Evolutionary conservation across 1,139 yeast genomes (phyloP).

Genomic region (Zygosaccharomyces sapae): DNA sequence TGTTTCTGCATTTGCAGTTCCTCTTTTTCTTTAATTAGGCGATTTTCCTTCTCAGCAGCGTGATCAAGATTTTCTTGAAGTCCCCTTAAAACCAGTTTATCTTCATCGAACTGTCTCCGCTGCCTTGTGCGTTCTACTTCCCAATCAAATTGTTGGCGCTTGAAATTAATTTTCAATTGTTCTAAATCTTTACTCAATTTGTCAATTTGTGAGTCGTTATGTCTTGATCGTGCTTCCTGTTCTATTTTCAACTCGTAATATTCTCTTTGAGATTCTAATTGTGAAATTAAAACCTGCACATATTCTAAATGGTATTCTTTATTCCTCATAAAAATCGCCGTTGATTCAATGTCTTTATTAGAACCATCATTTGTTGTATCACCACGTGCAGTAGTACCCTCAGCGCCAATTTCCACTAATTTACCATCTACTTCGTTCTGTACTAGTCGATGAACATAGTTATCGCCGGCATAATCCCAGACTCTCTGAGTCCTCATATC

Average conservation of each 20-base stretch:
- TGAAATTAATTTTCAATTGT: constrained; percentile 24
- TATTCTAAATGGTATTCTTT: constrained; percentile 68
- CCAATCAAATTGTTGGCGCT: constrained; percentile 20
- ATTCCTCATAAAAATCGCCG: constrained; percentile 41
- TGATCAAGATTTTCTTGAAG: constrained; percentile 55
- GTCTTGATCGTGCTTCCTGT: constrained; percentile 26
- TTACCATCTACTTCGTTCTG: constrained; percentile 86
- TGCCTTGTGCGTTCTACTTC: constrained; percentile 13
- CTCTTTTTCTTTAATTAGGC: constrained; percentile 28
- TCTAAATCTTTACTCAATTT: constrained; percentile 30
- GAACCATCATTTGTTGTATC: constrained; percentile 9
- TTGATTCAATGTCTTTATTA: constrained; percentile 22
- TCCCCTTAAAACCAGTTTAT: constrained; percentile 51
- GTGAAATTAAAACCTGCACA: constrained; percentile 72
- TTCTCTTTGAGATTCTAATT: constrained; percentile 83
- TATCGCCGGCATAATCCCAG: constrained; percentile 94
- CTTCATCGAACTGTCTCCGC: constrained; percentile 42
- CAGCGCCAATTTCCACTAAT: constrained; percentile 56
- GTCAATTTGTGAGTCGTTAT: constrained; percentile 1
- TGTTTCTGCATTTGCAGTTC: constrained; percentile 40
- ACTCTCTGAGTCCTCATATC: constrained; percentile 79
- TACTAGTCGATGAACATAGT: constrained; percentile 80
- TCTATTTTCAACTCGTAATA: constrained; percentile 64
- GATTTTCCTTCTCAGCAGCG: constrained; percentile 40
- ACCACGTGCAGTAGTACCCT: constrained; percentile 2